Conservation (phyloP, 1,284 basidiomycete genomes). For the Apiotrichum gamsii region DNA sequence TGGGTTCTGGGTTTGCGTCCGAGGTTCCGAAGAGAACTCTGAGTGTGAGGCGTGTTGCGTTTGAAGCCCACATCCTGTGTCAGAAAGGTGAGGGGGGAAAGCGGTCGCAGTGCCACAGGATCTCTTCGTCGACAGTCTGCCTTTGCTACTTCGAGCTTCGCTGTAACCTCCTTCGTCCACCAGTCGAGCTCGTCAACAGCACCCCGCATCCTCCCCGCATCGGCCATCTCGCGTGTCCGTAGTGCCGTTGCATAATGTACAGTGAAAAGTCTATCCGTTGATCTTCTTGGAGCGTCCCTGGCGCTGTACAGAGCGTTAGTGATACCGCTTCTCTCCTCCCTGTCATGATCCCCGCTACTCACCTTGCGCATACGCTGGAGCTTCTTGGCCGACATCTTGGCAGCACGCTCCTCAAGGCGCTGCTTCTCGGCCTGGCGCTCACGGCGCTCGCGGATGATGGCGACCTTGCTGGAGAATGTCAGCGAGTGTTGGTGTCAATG, state of each 20-base stretch:
- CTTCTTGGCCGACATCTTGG: slow-evolving; percentile 49
- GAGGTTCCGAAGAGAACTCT: no score
- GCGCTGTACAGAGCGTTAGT: slow-evolving; percentile 29
- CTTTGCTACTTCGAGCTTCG: no score
- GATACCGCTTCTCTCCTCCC: no score
- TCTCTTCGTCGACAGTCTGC: no score
- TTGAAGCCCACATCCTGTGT: no score
- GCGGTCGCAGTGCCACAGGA: no score
- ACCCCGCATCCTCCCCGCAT: no score
- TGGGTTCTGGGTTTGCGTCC: no score
- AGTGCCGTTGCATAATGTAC: background rate
- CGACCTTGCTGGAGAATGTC: slow-evolving; percentile 28
- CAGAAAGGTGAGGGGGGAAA: no score
- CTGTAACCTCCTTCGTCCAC: no score
- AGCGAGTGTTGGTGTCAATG: background rate
- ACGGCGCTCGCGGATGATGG: slow-evolving; percentile 42
- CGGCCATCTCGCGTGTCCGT: background rate
- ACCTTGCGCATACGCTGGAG: slow-evolving; percentile 48
- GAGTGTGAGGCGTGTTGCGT: no score
- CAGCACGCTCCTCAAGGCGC: slow-evolving; percentile 42
- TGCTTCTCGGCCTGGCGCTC: slow-evolving; percentile 43
- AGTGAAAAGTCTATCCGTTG: slow-evolving; percentile 31
- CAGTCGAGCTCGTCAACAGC: no score
- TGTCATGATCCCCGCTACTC: background rate
- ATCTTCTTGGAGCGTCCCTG: slow-evolving; percentile 48